Evolutionary conservation across 768 basidiomycete genomes (phyloP).

Genomic region (Tulasnella sp.): DNA sequence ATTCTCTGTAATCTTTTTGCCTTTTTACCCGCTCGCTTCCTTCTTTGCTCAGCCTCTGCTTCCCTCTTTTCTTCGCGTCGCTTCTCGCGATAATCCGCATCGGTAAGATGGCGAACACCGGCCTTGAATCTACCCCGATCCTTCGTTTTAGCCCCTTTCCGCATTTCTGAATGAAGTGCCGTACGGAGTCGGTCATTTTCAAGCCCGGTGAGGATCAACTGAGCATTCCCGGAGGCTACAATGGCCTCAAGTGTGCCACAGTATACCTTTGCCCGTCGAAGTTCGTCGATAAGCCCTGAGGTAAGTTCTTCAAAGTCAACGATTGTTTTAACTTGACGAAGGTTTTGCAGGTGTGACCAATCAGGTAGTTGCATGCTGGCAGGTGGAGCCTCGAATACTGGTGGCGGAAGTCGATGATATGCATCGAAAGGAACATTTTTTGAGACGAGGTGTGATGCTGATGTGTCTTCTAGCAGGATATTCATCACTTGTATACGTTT

Average conservation of each 20-base stretch:
- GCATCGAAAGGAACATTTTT: too few species aligned
- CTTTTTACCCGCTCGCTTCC: not conserved
- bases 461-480: not conserved
- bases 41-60: not conserved
- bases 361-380: too few species aligned
- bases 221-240: not conserved
- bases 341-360: too few species aligned
- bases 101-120: too few species aligned
- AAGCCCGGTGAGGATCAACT: slow-evolving; percentile 5
- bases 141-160: slow-evolving; percentile 2
- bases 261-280: slow-evolving; percentile 1
- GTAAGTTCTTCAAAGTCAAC: too few species aligned
- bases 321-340: too few species aligned
- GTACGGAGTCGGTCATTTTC: not conserved
- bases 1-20: not conserved
- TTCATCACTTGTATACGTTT: not conserved
- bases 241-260: not conserved
- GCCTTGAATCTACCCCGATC: too few species aligned
- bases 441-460: not conserved
- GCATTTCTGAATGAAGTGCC: not conserved
- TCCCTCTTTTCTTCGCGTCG: not conserved
- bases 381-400: too few species aligned
- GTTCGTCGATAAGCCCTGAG: too few species aligned
- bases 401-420: too few species aligned
- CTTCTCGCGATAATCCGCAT: too few species aligned